Evolutionary conservation across 805 yeast genomes (phyloP), one percentile per base, ranked within the genome.

Genomic region (Wickerhamiella alocasiicola): DNA sequence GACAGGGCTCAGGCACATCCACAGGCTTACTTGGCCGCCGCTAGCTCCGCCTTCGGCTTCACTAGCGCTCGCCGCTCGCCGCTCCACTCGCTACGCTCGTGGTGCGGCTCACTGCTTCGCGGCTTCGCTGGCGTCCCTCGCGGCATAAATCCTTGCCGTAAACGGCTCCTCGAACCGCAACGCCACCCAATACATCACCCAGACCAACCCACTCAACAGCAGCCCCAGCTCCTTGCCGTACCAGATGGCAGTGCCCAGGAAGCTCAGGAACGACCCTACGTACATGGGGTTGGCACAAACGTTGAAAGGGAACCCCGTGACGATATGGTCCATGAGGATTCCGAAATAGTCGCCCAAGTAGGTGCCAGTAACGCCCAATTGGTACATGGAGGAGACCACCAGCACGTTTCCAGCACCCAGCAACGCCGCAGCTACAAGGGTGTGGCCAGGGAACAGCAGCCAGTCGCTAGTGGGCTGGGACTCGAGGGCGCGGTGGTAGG

Each of bases 341-440:
- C 97, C 97, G 62, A 91, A 91, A 64, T 91, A 93, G 61, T 91
- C 98, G 31, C 98, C 98, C 46, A 91, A 64, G 55, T 91, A 91
- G 9, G 98, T 91, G 18, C 98, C 98, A 11, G 95, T 88, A 46
- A 91, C 74, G 18, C 98, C 98, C 49, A 91, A 68, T 11, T 80
- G 79, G 65, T 75, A 88, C 97, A 91, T 88, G 17, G 95, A 83
- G 23, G 77, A 63, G 24, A 81, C 48, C 2, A 87, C 97, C 40
- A 91, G 71, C 7, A 82, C 61, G 50, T 87, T 85, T 17, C 98
- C 98, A 38, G 67, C 57, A 1, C 60, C 73, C 49, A 85, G 80
- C 2, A 65, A 52, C 1, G 59, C 59, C 18, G 67, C 62, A 2
- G 91, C 94, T 5, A 71, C 51, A n/a, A 61, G 61, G 45, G 67